Evolutionary conservation across 176 grass and related monocot species (phyloP).

Genomic region (Juncus effusus): DNA sequence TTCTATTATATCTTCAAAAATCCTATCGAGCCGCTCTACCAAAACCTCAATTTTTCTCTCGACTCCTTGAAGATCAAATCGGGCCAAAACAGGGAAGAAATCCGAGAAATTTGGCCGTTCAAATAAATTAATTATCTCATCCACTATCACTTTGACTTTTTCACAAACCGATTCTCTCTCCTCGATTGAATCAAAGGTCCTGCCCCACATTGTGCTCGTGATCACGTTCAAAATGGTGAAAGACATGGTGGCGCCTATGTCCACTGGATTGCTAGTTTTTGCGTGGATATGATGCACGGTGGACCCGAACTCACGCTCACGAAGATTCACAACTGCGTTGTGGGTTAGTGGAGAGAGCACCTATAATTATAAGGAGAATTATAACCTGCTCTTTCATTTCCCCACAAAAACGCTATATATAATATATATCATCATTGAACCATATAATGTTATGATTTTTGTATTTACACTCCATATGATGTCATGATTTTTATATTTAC

Average conservation of each 20-base stretch:
- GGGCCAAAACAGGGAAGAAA: constrained; percentile 50
- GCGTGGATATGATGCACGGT: constrained; percentile 14
- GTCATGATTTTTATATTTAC: too few species aligned
- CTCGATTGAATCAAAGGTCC: constrained; percentile 35
- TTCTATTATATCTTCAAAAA: constrained; percentile 51
- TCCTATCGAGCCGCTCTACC: constrained; percentile 33
- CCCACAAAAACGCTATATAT: too few species aligned
- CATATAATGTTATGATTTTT: too few species aligned
- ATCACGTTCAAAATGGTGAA: constrained; percentile 60
- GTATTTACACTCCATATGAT: too few species aligned
- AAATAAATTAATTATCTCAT: constrained; percentile 55
- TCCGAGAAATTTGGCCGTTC: constrained; percentile 70
- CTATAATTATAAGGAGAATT: too few species aligned
- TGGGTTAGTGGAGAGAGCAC: constrained; percentile 45
- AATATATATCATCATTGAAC: too few species aligned
- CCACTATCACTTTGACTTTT: constrained; percentile 52
- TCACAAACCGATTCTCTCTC: constrained; percentile 31
- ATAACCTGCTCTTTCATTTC: too few species aligned
- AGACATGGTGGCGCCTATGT: constrained; percentile 63
- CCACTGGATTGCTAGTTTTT: background rate
- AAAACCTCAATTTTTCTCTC: background rate
- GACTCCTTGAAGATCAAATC: constrained; percentile 47
- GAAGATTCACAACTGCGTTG: constrained; percentile 41
- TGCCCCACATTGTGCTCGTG: constrained; percentile 54
- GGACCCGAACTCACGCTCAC: constrained; percentile 41